These are phyloP conservation scores for Saraca asoca DNA, from an alignment of 331 rosid species.

Conservation along the genomic window DNA sequence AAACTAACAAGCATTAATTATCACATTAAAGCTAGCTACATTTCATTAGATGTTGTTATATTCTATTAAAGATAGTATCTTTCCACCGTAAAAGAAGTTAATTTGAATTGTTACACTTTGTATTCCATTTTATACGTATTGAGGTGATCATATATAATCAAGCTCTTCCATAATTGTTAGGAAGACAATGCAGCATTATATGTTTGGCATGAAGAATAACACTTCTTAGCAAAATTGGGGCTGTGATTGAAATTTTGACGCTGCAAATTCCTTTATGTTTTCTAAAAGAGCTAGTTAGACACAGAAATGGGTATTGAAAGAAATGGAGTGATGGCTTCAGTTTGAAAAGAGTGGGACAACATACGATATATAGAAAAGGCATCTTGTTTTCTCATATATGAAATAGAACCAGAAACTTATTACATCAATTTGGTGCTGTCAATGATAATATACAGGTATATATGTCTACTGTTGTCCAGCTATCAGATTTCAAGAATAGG, in stretches of 20 bases:
- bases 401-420: constrained; percentile 52
- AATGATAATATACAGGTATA: constrained; percentile 16
- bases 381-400: constrained; percentile 31
- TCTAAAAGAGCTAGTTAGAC: constrained; percentile 26
- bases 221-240: too few relatives aligned
- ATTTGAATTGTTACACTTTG: too few relatives aligned
- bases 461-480: constrained; percentile 36
- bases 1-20: too few relatives aligned
- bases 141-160: too few relatives aligned
- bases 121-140: too few relatives aligned
- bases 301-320: constrained; percentile 27
- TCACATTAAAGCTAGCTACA: too few relatives aligned
- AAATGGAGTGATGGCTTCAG: constrained; percentile 26
- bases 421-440: constrained; percentile 24
- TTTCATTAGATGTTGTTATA: too few relatives aligned
- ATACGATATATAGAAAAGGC: constrained; percentile 22
- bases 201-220: too few relatives aligned
- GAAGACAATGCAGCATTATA: too few relatives aligned
- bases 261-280: constrained; percentile 32
- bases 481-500: constrained; percentile 31
- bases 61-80: too few relatives aligned
- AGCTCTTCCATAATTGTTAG: too few relatives aligned
- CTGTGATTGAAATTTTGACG: constrained; percentile 41
- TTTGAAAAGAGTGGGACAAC: constrained; percentile 33
- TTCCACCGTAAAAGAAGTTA: too few relatives aligned